A percentile compares a stretch with the other conserved stretches of the same genome.
Conservation (phyloP, 495 filamentous ascomycete genomes). For the Hypoxylon lenormandii region DNA sequence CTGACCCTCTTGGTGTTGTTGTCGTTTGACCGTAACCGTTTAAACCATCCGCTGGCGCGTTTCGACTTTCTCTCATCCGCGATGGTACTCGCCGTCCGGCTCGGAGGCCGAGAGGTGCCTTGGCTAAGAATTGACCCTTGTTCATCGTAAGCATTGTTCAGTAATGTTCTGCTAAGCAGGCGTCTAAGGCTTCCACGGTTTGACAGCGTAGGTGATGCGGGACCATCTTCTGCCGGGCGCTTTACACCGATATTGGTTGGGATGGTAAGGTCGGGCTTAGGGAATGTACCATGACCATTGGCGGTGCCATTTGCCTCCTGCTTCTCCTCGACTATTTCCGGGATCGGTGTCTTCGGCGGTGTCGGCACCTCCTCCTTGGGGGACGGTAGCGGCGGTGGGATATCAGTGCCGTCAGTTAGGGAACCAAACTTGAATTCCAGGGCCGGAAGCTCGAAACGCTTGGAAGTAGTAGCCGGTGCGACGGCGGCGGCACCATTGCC, state of each 20-base stretch:
- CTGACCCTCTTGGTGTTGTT: slow-evolving; percentile 48
- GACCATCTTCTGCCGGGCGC: slow-evolving; percentile 58
- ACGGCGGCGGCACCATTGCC: slow-evolving; percentile 38
- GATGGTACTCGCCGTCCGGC: slow-evolving; percentile 53
- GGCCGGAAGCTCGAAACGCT: slow-evolving; percentile 66
- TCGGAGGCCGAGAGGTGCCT: slow-evolving; percentile 53
- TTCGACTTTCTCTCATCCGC: slow-evolving; percentile 58
- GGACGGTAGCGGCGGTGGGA: slow-evolving; percentile 66
- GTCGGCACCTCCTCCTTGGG: slow-evolving; percentile 60
- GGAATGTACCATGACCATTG: slow-evolving; percentile 54
- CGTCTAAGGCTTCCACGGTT: slow-evolving; percentile 61
- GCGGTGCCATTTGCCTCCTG: slow-evolving; percentile 45
- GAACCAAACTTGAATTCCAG: slow-evolving; percentile 65
- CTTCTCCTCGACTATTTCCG: slow-evolving; percentile 45
- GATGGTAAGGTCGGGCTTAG: slow-evolving; percentile 49
- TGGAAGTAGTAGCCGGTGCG: slow-evolving; percentile 41
- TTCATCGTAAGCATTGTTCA: slow-evolving; percentile 62
- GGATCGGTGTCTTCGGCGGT: slow-evolving; percentile 51
- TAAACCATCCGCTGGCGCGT: slow-evolving; percentile 65
- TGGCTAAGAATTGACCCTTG: slow-evolving; percentile 47
- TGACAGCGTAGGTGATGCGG: slow-evolving; percentile 60
- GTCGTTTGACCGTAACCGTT: slow-evolving; percentile 57
- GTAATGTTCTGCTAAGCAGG: slow-evolving; percentile 58
- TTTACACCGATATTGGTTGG: slow-evolving; percentile 53
- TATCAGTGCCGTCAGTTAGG: slow-evolving; percentile 68